Base-by-base conservation (phyloP, 768 basidiomycete genomes). In the Hypholoma sublateritium region DNA sequence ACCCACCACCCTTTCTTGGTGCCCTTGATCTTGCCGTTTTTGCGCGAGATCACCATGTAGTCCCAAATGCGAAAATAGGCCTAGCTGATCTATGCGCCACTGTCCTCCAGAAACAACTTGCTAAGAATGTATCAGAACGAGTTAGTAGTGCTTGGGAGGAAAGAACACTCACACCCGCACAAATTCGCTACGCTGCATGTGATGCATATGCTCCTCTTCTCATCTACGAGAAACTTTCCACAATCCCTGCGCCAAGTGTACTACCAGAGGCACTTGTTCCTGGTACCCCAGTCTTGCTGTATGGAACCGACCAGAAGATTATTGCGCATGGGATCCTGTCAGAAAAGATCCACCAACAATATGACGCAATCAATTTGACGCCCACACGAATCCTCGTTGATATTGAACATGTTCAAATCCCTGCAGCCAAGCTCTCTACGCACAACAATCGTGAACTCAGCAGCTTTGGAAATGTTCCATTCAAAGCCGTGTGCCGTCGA, bases 1-100 rank as follows among this genome's bases (percentile, higher is more conserved):
- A 51, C 21, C 19, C 50, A 19, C 34, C n/a, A 36, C 34, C 50
- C 49, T 72, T 74, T 59, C 48, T 51, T 19, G 69, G 71, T 16
- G 65, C 55, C 3, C 24, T 73, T 49, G 67, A 74, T 45, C 63
- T 75, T 54, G 72, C 65, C 0, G 51, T 43, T 0, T 55, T 63
- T 54, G 70, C 71, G 1, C 72, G 73, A 51, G 65, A 70, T 6
- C 54, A 62, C 9, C 50, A 58, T 5, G 19, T 67, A 8, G 32
- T 58, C 5, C 47, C 58, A 1, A 36, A 51, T 1, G 56, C 60
- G 8, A 59, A 50, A 41, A 53, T 59, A 25, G 52, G 71, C n/a
- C 66, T 75, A 19, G 60, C 67, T 1, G 72, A 75, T 49, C 60
- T 75, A 1, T 65, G 58, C 42, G 72, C 48, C 5, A 49, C 16